Conservation (phyloP, 495 filamentous ascomycete species). For the Penicillium argentinense region DNA sequence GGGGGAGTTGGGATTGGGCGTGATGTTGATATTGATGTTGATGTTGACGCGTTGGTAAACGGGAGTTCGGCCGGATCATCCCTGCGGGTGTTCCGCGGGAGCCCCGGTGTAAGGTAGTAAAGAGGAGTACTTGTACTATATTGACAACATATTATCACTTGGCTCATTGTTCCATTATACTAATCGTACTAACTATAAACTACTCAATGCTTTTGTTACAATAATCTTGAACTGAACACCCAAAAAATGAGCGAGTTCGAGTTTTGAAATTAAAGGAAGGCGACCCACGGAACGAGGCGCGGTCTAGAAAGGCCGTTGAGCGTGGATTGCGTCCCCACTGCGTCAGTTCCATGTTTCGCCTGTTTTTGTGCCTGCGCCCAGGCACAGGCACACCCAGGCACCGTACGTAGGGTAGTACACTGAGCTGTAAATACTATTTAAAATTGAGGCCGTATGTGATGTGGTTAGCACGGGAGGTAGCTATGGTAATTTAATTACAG, state of each 20-base stretch:
- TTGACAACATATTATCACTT: too few species aligned
- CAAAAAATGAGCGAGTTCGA: not conserved
- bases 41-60: slow-evolving; percentile 7
- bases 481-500: not conserved
- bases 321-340: slow-evolving; percentile 29
- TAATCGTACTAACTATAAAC: too few species aligned
- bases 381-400: not conserved
- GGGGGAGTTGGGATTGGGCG: not conserved
- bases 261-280: slow-evolving; percentile 1
- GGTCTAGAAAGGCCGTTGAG: slow-evolving; percentile 32
- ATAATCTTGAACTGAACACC: too few species aligned
- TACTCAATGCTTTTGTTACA: too few species aligned
- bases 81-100: too few species aligned
- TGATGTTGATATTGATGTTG: too few species aligned
- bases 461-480: too few species aligned
- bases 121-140: too few species aligned
- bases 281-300: slow-evolving; percentile 33
- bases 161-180: too few species aligned
- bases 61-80: too few species aligned
- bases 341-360: slow-evolving; percentile 24
- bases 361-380: slow-evolving; percentile 13
- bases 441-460: too few species aligned
- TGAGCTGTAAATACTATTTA: not conserved
- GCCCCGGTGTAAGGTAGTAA: too few species aligned
- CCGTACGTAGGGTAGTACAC: not conserved